Base-by-base conservation (phyloP, 2,329 filamentous ascomycete genomes). In the Didymella pinodella region DNA sequence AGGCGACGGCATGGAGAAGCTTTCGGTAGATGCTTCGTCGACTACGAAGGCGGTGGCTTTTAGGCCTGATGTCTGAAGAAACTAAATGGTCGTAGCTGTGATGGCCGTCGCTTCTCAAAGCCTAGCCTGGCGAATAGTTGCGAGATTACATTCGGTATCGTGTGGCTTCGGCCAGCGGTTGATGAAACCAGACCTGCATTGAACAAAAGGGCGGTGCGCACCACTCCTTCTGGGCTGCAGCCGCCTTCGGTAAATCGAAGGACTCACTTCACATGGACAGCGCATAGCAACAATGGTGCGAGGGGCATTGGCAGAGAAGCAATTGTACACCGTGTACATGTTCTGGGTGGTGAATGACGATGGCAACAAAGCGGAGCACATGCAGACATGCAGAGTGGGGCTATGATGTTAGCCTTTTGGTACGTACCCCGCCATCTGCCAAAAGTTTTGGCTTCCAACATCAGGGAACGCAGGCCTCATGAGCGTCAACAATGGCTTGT, bases 381-480 rank as follows among this genome's bases (percentile, higher is more conserved):
- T 43, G 40, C 40, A 43, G 36, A 40, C n/a, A 40, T 40, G 36
- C 36, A 40, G n/a, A 26, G 40, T 43, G 40, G 40, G 40, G 40
- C 40, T 43, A 43, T 43, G 40, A 26, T 43, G 40, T 18, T 43
- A 18, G 40, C 11, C 40, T 43, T 43, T 22, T 22, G 14, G 40
- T 43, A 43, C 40, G 20, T 26, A 22, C 20, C 40, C 40, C 20
- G 20, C 40, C 40, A 43, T 43, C 40, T 25, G 40, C 20, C 16
- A 20, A 46, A 46, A 46, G 44, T 46, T 46, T 46, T 46, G 44
- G 10, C 44, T 32, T 46, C 32, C 44, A 46, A 46, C 28, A 46
- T 32, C 26, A 31, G 28, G 28, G 11, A 10, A 48, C 16, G 20
- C 3, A 40, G 20, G 29, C 22, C 7, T 26, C 31, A 25, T 20